Evolutionary conservation across 2,329 filamentous ascomycete species (phyloP), one percentile per base, ranked within the genome.

Genomic region (Aspergillus caelatus): DNA sequence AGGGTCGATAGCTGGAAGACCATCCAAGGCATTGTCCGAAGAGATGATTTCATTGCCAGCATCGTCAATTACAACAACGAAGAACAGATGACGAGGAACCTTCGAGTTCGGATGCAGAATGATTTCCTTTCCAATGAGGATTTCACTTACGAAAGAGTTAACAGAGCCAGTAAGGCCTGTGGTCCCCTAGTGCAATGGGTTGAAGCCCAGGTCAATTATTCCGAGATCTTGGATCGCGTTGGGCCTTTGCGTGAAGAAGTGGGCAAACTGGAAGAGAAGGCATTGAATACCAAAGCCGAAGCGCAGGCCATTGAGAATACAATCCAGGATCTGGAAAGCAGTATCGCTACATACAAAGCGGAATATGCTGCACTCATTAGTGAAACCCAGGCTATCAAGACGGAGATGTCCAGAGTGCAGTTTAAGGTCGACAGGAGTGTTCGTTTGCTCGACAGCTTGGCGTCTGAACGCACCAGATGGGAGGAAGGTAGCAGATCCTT

Each of bases 341-440:
- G 94, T 78, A 99, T 99, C 76, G 91, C 89, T 41, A 93, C 89
- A 0, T 98, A 98, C 87, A 97, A 98, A 86, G 90, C 88, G 0
- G 95, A 99, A 80, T 99, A 99, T 74, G 94, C 94, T 53, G 90
- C 92, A 8, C 87, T 99, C 65, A 97, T 99, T 76, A 97, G 94
- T 78, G 93, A 99, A 81, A 97, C 94, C 0, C 92, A 98, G 77
- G 92, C 93, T 5, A 98, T 99, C 86, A 98, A 98, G 83, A 84
- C 91, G 0, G 95, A 99, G 81, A 98, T 99, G 95, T 88, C 89
- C 65, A 90, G 93, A 65, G 95, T 99, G 9, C 91, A 99, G 79
- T 97, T 94, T 84, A 99, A 99, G 86, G 95, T 99, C 61, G 93
- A 98, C 77, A 90, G 95, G 75, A 98, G 94, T 82, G 92, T 97